phyloP scores from a whole-genome alignment of 768 basidiomycete genomes.

The Trametes cingulata region DNA sequence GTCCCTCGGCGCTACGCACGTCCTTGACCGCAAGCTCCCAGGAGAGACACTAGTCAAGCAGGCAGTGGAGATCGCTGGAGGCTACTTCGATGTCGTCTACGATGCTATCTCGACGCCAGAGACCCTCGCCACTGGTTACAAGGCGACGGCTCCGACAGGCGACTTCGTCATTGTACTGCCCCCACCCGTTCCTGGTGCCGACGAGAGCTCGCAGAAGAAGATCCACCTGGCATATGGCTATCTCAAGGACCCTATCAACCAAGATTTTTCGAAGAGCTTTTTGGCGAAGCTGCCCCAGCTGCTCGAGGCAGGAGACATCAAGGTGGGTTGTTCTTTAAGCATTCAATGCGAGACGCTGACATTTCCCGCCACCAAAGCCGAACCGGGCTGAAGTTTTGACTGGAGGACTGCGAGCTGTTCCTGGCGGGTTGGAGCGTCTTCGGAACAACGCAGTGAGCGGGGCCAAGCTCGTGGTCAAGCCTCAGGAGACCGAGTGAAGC shows the following conservation, averaged over 20 bases:
- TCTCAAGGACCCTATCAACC: not conserved
- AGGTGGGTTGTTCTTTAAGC: constrained; percentile 19
- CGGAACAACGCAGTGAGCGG: constrained; percentile 38
- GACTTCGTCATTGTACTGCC: constrained; percentile 16
- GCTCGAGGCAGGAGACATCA: constrained; percentile 21
- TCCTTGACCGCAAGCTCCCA: constrained; percentile 26
- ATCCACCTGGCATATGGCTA: constrained; percentile 11
- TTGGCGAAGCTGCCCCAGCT: constrained; percentile 15
- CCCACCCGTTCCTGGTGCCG: not conserved
- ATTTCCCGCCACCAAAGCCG: constrained; percentile 19
- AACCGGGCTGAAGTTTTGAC: constrained; percentile 29
- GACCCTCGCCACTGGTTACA: constrained; percentile 22
- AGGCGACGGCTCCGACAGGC: constrained; percentile 20
- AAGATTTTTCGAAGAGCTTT: constrained; percentile 7
- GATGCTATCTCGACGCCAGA: constrained; percentile 25
- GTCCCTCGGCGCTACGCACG: constrained; percentile 30
- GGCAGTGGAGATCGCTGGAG: constrained; percentile 4
- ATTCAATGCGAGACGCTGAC: not conserved
- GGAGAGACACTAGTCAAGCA: not conserved
- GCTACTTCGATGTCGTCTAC: constrained; percentile 20
- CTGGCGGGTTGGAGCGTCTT: constrained; percentile 24
- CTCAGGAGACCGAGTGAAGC: constrained; percentile 35
- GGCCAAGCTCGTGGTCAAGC: constrained; percentile 44
- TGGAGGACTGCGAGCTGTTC: constrained; percentile 26
- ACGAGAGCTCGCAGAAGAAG: constrained; percentile 4